Conservation (phyloP, 2,329 filamentous ascomycete genomes). For the Raffaelea arxii region DNA sequence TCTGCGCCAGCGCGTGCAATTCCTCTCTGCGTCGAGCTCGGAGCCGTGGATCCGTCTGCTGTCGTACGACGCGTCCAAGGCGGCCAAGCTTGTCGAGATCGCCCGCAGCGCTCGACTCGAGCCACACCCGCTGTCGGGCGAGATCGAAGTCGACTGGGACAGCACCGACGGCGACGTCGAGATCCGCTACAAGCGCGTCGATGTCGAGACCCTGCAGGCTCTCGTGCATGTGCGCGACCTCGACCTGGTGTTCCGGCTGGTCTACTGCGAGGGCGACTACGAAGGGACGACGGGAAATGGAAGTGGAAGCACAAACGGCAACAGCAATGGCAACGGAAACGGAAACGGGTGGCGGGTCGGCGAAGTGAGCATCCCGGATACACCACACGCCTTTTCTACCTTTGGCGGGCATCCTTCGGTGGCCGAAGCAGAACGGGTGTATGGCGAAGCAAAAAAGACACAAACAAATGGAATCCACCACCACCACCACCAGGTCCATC, state of each 20-base stretch:
- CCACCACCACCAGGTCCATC: constrained; percentile 3
- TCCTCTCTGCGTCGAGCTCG: constrained; percentile 49
- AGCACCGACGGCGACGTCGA: constrained; percentile 40
- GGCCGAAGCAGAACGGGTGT: constrained; percentile 51
- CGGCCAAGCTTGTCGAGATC: constrained; percentile 48
- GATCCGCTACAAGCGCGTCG: constrained; percentile 56
- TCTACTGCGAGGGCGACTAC: constrained; percentile 60
- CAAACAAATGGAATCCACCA: constrained; percentile 14
- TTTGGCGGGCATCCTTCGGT: constrained; percentile 44
- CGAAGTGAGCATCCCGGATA: constrained; percentile 55
- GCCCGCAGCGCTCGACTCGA: constrained; percentile 56
- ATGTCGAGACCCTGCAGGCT: constrained; percentile 65
- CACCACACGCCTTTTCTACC: constrained; percentile 42
- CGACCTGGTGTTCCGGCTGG: constrained; percentile 52
- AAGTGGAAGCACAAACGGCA: too few species aligned
- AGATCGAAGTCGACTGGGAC: constrained; percentile 65
- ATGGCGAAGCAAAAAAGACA: constrained; percentile 21
- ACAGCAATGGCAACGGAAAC: too few species aligned
- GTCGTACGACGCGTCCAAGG: constrained; percentile 53
- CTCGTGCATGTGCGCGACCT: constrained; percentile 50
- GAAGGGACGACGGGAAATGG: too few species aligned
- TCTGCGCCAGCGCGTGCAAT: constrained; percentile 54
- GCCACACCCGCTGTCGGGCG: constrained; percentile 72
- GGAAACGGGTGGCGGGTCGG: constrained; percentile 62
- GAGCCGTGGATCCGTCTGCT: constrained; percentile 66